These are phyloP conservation scores for Tephrocybe sp. DNA, from an alignment of 768 basidiomycete species.

Conservation along the genomic window DNA sequence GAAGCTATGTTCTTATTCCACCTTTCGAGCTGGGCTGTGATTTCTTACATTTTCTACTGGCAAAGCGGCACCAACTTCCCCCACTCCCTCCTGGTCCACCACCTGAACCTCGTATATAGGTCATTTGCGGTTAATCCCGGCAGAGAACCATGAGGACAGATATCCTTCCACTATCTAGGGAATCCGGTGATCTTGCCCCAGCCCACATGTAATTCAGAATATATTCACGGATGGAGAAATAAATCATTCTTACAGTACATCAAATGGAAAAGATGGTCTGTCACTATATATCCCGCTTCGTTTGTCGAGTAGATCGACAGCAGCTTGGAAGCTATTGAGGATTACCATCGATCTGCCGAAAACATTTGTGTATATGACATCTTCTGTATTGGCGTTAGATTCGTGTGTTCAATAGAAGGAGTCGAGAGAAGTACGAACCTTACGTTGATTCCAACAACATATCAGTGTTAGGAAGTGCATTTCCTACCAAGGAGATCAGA, in stretches of 20 bases:
- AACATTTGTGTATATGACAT: slow-evolving; percentile 17
- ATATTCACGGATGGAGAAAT: no score
- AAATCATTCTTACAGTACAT: slow-evolving; percentile 18
- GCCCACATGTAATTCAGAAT: no score
- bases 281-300: slow-evolving; percentile 32
- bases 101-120: slow-evolving; percentile 16
- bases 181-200: no score
- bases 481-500: slow-evolving; percentile 21
- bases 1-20: no score
- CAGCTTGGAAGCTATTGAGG: slow-evolving; percentile 32
- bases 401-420: neutral
- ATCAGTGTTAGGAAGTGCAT: slow-evolving; percentile 16
- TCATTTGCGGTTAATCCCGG: slow-evolving; percentile 11
- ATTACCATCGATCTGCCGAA: slow-evolving; percentile 19
- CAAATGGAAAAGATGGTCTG: slow-evolving; percentile 22
- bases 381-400: neutral
- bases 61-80: no score
- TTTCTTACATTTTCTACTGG: no score
- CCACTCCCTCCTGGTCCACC: slow-evolving; percentile 18
- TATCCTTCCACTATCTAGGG: no score
- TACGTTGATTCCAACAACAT: slow-evolving; percentile 15
- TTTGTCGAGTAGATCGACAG: slow-evolving; percentile 38
- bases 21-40: no score
- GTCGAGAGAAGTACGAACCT: neutral
- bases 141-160: slow-evolving; percentile 8